Evolutionary conservation across 2,329 filamentous ascomycete species (phyloP).

Genomic region (Beauveria rudraprayagi): DNA sequence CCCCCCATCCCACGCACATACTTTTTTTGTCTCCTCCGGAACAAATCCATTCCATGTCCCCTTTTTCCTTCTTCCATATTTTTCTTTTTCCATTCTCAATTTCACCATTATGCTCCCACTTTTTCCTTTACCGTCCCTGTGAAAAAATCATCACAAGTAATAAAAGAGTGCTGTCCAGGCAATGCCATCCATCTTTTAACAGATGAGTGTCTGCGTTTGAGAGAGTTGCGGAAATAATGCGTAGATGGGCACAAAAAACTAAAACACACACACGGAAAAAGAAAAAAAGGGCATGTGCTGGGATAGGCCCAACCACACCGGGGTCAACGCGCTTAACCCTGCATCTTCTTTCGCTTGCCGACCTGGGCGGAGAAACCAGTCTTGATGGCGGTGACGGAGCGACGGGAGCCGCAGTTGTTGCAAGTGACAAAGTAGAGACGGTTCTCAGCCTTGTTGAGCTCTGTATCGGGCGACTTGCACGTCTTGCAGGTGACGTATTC

Average conservation of each 20-base stretch:
- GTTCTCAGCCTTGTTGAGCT: conserved; percentile 98
- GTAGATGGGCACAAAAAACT: no score
- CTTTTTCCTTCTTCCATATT: neutral
- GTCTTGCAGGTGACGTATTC: conserved; percentile 99
- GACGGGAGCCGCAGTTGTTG: conserved; percentile 72
- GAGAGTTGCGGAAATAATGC: no score
- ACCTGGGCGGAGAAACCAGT: conserved; percentile 99
- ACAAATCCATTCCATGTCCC: neutral
- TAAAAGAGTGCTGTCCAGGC: no score
- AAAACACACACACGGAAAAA: no score
- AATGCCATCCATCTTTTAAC: no score
- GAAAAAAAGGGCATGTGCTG: no score
- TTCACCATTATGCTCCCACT: neutral
- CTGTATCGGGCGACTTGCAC: conserved; percentile 87
- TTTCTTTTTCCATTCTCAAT: neutral
- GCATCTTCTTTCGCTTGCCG: conserved; percentile 94
- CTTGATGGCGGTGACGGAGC: conserved; percentile 96
- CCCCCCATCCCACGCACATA: conserved; percentile 1
- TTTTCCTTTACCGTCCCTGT: neutral
- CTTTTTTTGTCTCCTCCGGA: neutral
- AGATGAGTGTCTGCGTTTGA: no score
- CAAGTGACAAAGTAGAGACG: conserved; percentile 98
- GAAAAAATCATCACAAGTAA: no score
- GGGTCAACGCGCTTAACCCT: conserved; percentile 49
- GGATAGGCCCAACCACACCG: neutral